Conservation (phyloP, 352 stramenopile genomes). For the Globisporangium barbulae region DNA sequence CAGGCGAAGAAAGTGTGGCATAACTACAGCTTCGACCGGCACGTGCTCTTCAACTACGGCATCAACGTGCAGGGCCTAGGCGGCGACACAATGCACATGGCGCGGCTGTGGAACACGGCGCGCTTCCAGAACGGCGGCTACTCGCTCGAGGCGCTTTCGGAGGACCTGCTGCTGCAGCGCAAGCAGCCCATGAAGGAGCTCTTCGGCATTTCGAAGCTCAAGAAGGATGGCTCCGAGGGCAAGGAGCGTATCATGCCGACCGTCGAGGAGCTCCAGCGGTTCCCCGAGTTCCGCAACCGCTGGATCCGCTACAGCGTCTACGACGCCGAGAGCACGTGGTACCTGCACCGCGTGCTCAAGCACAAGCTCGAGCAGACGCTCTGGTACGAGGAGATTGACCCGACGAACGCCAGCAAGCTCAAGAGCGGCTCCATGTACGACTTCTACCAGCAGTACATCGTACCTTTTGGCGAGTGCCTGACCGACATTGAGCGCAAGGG, state of each 20-base stretch:
- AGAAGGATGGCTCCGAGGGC: slow-evolving; percentile 94
- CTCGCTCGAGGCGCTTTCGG: slow-evolving; percentile 93
- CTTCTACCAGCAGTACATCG: slow-evolving; percentile 96
- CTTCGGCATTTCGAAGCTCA: slow-evolving; percentile 93
- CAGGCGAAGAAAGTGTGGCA: slow-evolving; percentile 96
- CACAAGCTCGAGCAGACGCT: slow-evolving; percentile 87
- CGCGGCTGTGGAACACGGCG: slow-evolving; percentile 87
- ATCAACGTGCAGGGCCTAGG: slow-evolving; percentile 92
- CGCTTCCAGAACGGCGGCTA: slow-evolving; percentile 90
- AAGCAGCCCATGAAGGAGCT: slow-evolving; percentile 98
- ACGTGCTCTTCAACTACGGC: slow-evolving; percentile 97
- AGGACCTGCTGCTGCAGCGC: slow-evolving; percentile 71
- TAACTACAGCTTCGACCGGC: slow-evolving; percentile 99
- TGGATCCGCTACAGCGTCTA: slow-evolving; percentile 98
- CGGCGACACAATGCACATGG: slow-evolving; percentile 99
- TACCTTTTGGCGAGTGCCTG: slow-evolving; percentile 97
- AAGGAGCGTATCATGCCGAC: slow-evolving; percentile 78
- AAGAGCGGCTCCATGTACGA: slow-evolving; percentile 89
- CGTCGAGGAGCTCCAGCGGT: slow-evolving; percentile 80
- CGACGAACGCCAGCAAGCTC: slow-evolving; percentile 13
- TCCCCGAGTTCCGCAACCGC: slow-evolving; percentile 81
- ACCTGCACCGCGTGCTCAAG: slow-evolving; percentile 89
- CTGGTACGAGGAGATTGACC: slow-evolving; percentile 70
- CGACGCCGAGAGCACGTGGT: slow-evolving; percentile 97
- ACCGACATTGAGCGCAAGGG: slow-evolving; percentile 98